phyloP scores from a whole-genome alignment of 2,329 filamentous ascomycete genomes.

The Aspergillus sp. region DNA sequence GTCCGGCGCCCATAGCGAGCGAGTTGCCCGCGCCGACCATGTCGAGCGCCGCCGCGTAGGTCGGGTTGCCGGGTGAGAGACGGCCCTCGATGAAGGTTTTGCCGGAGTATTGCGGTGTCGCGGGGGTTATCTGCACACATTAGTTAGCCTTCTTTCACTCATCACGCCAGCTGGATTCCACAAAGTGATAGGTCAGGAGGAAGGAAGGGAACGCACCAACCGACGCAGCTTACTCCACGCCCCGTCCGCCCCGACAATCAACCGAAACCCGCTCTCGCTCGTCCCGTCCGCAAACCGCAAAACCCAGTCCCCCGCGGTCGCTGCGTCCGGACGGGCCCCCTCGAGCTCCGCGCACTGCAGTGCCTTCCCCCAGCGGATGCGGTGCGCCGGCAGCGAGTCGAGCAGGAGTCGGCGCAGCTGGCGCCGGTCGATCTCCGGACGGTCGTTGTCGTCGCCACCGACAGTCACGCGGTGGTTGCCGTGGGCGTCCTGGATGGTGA shows the following conservation, averaged over 20 bases:
- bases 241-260: constrained; percentile 51
- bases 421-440: constrained; percentile 44
- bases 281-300: constrained; percentile 31
- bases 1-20: not conserved
- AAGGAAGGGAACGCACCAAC: constrained; percentile 19
- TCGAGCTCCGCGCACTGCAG: not conserved
- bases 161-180: no score
- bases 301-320: not conserved
- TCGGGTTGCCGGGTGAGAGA: constrained; percentile 25
- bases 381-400: constrained; percentile 30
- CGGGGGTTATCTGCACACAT: constrained; percentile 28
- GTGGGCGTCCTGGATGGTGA: not conserved
- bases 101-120: constrained; percentile 34
- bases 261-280: constrained; percentile 36
- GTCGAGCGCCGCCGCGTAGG: constrained; percentile 21
- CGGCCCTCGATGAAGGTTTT: constrained; percentile 29
- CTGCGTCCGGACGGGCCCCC: not conserved
- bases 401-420: constrained; percentile 38
- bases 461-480: not conserved
- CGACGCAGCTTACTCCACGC: constrained; percentile 43
- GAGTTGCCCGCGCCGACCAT: constrained; percentile 12
- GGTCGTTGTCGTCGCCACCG: constrained; percentile 26
- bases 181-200: no score
- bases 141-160: no score
- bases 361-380: constrained; percentile 32